Evolutionary conservation across 208 protist species (phyloP).

Genomic region (Wallacemonas rigidus): DNA sequence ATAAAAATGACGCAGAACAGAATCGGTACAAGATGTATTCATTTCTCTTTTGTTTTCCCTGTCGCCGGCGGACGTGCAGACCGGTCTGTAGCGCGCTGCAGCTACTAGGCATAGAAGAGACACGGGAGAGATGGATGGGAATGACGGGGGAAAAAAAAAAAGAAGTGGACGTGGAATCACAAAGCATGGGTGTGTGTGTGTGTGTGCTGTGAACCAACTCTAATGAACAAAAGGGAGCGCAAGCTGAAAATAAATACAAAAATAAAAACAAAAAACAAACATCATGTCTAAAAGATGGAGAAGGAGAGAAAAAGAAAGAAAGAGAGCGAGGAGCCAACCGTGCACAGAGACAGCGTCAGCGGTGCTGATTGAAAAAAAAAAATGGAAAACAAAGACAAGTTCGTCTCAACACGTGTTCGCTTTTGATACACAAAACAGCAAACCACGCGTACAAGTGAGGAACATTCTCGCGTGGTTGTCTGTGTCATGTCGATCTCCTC

Average conservation of each 20-base stretch:
- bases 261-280: conserved; percentile 18
- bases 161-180: not conserved
- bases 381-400: not conserved
- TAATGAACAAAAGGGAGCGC: conserved; percentile 8
- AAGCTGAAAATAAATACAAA: not conserved
- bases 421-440: no score
- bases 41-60: no score
- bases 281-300: conserved; percentile 16
- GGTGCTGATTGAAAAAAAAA: conserved; percentile 18
- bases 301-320: conserved; percentile 17
- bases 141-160: not conserved
- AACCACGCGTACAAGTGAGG: no score
- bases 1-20: no score
- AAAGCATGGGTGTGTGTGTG: conserved; percentile 8
- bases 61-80: no score
- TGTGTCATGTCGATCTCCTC: no score
- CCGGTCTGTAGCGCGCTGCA: no score
- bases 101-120: no score
- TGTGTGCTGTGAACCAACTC: conserved; percentile 2
- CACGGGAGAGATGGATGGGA: not conserved
- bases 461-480: no score
- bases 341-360: not conserved
- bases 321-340: not conserved
- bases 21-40: no score
- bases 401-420: no score